phyloP scores from a whole-genome alignment of 768 basidiomycete genomes.

The Naganishia kalamii region DNA sequence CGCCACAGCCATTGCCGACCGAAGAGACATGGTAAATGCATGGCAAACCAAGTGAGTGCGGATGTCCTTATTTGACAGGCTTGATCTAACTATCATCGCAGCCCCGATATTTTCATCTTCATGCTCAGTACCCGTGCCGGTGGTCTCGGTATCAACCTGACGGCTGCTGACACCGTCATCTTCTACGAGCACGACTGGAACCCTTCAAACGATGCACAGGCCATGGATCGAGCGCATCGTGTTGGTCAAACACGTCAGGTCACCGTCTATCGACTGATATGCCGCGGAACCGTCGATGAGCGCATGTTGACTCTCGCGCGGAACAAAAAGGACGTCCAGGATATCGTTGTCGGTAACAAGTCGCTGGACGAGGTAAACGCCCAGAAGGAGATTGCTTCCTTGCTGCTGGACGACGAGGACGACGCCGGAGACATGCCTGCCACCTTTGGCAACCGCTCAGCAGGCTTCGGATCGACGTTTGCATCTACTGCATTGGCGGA shows the following conservation, averaged over 20 bases:
- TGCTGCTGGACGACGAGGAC: constrained; percentile 85
- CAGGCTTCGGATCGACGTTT: constrained; percentile 1
- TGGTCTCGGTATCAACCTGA: constrained; percentile 57
- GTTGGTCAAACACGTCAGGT: constrained; percentile 95
- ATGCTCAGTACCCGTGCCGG: constrained; percentile 89
- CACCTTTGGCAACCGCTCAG: constrained; percentile 5
- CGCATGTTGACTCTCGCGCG: constrained; percentile 92
- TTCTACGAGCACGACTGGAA: constrained; percentile 97
- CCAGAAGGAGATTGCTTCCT: constrained; percentile 91
- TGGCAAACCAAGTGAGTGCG: constrained; percentile 85
- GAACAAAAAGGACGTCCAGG: constrained; percentile 98
- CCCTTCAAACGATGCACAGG: constrained; percentile 93
- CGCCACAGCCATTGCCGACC: constrained; percentile 86
- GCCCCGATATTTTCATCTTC: constrained; percentile 83
- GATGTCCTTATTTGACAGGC: neutral
- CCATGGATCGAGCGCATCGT: constrained; percentile 96
- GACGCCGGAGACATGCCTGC: neutral
- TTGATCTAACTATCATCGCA: constrained; percentile 36
- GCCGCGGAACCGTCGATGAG: constrained; percentile 59
- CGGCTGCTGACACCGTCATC: constrained; percentile 77
- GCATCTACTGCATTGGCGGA: neutral
- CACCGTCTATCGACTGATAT: constrained; percentile 90
- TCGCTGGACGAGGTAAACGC: constrained; percentile 86
- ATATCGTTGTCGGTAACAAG: constrained; percentile 97
- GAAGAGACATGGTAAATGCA: constrained; percentile 97